Conservation (phyloP, 768 basidiomycete species). For the Russula brevipes region DNA sequence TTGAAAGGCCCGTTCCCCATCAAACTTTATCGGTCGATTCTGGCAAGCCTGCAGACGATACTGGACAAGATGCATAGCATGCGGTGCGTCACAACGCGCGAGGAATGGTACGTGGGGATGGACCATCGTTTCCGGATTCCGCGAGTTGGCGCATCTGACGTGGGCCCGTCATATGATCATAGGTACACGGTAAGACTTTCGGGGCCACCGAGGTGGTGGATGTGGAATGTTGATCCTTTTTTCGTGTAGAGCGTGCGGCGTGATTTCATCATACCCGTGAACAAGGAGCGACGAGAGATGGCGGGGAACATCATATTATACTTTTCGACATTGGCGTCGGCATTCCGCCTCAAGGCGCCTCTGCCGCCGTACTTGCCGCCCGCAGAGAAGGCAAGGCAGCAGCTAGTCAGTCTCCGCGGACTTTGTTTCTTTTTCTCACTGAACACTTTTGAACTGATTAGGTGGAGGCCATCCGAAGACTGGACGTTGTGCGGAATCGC, state of each 20-base stretch:
- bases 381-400: constrained; percentile 76
- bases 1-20: constrained; percentile 95
- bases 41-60: constrained; percentile 79
- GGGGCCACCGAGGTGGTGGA: constrained; percentile 24
- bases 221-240: neutral
- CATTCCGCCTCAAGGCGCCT: constrained; percentile 82
- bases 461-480: constrained; percentile 76
- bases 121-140: neutral
- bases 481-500: constrained; percentile 85
- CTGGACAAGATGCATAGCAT: constrained; percentile 90
- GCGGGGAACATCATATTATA: constrained; percentile 91
- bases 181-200: constrained; percentile 61
- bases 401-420: constrained; percentile 48
- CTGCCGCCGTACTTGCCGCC: constrained; percentile 96
- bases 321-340: constrained; percentile 73
- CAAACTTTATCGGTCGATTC: constrained; percentile 72
- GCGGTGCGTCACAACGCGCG: constrained; percentile 92
- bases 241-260: constrained; percentile 60
- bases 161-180: neutral
- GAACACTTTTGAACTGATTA: constrained; percentile 28
- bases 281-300: constrained; percentile 86
- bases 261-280: constrained; percentile 91
- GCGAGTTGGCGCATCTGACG: neutral
- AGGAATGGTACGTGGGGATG: constrained; percentile 67
- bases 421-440: neutral